Conservation (phyloP, 345 rosid genomes). For the Balakata baccata region DNA sequence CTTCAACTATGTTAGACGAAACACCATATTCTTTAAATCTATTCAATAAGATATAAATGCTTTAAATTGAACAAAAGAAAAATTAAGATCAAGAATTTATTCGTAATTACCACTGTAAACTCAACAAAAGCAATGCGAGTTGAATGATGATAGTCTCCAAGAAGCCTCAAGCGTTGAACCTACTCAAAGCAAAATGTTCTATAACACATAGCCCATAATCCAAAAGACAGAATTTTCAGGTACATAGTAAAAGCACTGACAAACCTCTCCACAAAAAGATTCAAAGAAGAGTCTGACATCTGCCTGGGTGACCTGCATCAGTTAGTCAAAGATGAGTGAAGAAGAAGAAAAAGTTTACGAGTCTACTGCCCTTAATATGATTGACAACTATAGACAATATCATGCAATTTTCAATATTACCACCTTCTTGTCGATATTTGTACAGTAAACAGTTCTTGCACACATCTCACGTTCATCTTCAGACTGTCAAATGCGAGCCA, state of each 20-base stretch:
- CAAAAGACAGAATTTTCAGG: conserved; percentile 1
- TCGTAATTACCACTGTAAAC: conserved; percentile 57
- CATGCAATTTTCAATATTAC: conserved; percentile 1
- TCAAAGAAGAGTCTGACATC: conserved; percentile 84
- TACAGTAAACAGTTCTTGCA: conserved; percentile 89
- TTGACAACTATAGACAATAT: neutral
- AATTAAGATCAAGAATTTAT: neutral
- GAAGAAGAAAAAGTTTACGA: neutral
- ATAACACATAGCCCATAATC: conserved; percentile 4
- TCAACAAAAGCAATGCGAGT: conserved; percentile 97
- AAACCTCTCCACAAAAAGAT: conserved; percentile 86
- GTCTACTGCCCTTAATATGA: neutral
- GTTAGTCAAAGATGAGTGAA: conserved; percentile 17
- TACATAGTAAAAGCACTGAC: conserved; percentile 16
- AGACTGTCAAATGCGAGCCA: conserved; percentile 47
- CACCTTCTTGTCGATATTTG: conserved; percentile 96
- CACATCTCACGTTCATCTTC: conserved; percentile 99
- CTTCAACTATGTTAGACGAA: neutral
- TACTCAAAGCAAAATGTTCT: conserved; percentile 21
- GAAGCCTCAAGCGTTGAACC: conserved; percentile 92
- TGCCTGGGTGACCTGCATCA: conserved; percentile 69
- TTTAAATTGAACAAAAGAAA: neutral
- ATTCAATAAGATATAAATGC: neutral
- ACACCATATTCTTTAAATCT: neutral
- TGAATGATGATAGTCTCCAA: conserved; percentile 88